Evolutionary conservation across 257 asterid genomes (phyloP), one percentile per base, ranked within the genome.

Genomic region (Jacaranda mimosifolia): DNA sequence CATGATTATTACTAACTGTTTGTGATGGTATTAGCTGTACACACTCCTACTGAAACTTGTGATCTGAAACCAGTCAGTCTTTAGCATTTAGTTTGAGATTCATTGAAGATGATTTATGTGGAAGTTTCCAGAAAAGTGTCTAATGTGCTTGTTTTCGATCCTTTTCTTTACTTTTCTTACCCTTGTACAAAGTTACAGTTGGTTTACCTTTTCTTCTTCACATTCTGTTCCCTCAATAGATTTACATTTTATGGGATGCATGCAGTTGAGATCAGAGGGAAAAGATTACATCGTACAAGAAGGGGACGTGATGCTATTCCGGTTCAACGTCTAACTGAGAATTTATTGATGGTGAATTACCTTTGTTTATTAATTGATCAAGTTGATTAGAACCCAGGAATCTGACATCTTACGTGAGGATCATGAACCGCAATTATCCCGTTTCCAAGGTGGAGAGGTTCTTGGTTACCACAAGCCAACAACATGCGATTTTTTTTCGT

Each of bases 201-300:
- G 15, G 35, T 55, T n/a, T 18, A 40, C 57, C n/a, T 52, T 57
- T 9, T 42, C 52, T 3, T 52, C 21, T 63, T 26, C 73, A 59
- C 39, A 19, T 48, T 26, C 38, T 59, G 35, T 48, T 55, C 21
- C 76, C 32, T 26, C 32, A n/a, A 7, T 39, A 69, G 56, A 21
- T 73, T 79, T 45, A 8, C 72, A 12, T 13, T 68, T 38, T 79
- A 48, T 73, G 53, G 48, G 59, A 55, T 74, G 53, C 40, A 13
- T 86, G 93, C 97, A 96, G 99, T 86, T 96, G 88, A 91, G 97
- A 82, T 88, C 90, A 52, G 99, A 95, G 80, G 99, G 99, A 38
- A 95, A 93, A 87, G 99, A 95, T 35, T 95, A 95, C 56, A 74
- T 91, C 52, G 99, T 95, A 59, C 86, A 85, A 89, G 99, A 95